Conservation (phyloP, 2,329 filamentous ascomycete genomes). For the Neoscytalidium dimidiatum region DNA sequence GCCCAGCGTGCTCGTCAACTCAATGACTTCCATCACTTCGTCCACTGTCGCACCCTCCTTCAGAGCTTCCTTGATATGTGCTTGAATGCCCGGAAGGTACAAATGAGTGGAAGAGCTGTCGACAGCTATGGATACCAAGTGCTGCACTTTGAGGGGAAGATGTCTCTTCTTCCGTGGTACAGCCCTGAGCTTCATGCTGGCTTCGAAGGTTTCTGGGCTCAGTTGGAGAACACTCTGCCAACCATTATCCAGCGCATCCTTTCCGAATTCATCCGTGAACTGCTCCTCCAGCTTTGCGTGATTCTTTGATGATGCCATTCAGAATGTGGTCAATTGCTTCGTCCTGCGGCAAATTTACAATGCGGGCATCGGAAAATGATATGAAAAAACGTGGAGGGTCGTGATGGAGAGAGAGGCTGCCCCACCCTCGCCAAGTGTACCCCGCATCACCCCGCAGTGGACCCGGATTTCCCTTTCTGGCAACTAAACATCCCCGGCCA, state of each 20-base stretch:
- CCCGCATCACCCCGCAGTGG: neutral
- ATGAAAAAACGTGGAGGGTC: too few relatives aligned
- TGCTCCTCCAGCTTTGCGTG: conserved; percentile 10
- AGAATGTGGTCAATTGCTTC: neutral
- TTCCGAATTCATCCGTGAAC: conserved; percentile 29
- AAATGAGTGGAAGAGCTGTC: conserved; percentile 48
- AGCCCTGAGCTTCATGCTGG: conserved; percentile 28
- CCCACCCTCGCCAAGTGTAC: neutral
- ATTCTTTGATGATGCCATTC: neutral
- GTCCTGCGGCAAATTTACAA: neutral
- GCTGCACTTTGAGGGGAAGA: conserved; percentile 44
- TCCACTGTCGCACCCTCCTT: conserved; percentile 41
- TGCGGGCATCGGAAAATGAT: too few relatives aligned
- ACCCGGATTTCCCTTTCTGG: neutral
- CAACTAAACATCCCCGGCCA: neutral
- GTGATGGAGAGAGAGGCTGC: too few relatives aligned
- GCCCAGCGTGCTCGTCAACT: conserved; percentile 46
- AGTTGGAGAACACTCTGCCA: conserved; percentile 32
- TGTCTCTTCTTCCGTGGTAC: conserved; percentile 35
- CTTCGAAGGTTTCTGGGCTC: conserved; percentile 33
- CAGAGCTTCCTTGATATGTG: conserved; percentile 43
- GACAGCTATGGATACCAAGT: conserved; percentile 47
- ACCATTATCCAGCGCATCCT: conserved; percentile 28
- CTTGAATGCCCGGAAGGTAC: conserved; percentile 45
- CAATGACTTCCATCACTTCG: conserved; percentile 51